phyloP scores from a whole-genome alignment of 192 early-diverging fungal genomes.

The Coemansia sp. region DNA sequence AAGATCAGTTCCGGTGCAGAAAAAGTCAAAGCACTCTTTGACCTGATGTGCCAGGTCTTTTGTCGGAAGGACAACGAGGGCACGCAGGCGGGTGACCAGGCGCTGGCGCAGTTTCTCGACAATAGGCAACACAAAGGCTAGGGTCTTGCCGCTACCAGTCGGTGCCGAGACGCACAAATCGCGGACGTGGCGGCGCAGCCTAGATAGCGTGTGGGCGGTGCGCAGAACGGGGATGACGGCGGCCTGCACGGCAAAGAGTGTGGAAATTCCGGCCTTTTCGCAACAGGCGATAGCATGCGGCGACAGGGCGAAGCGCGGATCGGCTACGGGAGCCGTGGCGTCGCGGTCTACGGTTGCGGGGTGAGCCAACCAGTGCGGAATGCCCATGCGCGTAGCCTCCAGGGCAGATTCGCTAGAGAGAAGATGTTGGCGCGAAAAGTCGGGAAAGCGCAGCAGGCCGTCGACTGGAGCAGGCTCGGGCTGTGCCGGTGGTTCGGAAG shows the following conservation, averaged over 20 bases:
- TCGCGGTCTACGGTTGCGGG: conserved; percentile 72
- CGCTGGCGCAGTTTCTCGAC: conserved; percentile 77
- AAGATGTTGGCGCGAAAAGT: conserved; percentile 41
- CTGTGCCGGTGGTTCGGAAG: conserved; percentile 1
- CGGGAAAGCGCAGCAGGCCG: conserved; percentile 48
- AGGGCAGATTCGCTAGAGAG: conserved; percentile 19
- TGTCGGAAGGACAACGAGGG: conserved; percentile 89
- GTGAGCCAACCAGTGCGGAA: conserved; percentile 86
- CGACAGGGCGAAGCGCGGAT: conserved; percentile 64
- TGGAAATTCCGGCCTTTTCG: conserved; percentile 60
- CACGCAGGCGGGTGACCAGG: conserved; percentile 77
- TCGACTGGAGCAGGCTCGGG: conserved; percentile 17
- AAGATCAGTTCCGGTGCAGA: conserved; percentile 75
- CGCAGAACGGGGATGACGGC: conserved; percentile 82
- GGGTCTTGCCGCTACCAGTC: conserved; percentile 95
- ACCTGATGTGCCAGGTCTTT: conserved; percentile 92
- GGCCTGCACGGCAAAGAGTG: conserved; percentile 89
- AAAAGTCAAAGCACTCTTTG: conserved; percentile 76
- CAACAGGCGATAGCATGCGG: conserved; percentile 61
- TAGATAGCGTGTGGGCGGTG: conserved; percentile 61
- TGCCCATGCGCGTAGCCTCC: conserved; percentile 61
- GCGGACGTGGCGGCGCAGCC: conserved; percentile 73
- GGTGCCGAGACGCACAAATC: conserved; percentile 94
- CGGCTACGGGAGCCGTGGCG: conserved; percentile 48
- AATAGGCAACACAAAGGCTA: conserved; percentile 94